A percentile compares a stretch with the other conserved stretches of the same genome.
phyloP scores from a whole-genome alignment of 2,329 filamentous ascomycete species.

The Neofusicoccum kwambonambiense region DNA sequence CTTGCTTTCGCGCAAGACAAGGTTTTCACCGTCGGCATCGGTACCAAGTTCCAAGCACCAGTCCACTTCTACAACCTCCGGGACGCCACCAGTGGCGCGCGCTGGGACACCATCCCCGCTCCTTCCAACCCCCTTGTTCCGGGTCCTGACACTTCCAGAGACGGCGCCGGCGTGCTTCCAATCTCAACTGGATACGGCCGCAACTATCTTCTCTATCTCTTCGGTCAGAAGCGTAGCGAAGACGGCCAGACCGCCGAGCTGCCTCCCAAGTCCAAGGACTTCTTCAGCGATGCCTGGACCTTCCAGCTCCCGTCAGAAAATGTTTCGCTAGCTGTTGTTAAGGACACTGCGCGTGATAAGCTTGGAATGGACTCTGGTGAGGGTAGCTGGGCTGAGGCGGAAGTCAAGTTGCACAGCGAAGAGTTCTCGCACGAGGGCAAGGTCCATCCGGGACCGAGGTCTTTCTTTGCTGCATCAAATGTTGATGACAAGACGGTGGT shows the following conservation, averaged over 20 bases:
- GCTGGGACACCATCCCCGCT: slow-evolving; percentile 43
- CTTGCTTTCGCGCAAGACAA: slow-evolving; percentile 37
- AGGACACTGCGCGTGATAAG: slow-evolving; percentile 42
- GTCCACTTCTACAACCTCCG: slow-evolving; percentile 24
- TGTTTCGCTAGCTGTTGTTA: slow-evolving; percentile 45
- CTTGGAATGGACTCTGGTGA: slow-evolving; percentile 42
- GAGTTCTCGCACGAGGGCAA: slow-evolving; percentile 39
- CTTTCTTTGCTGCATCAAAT: slow-evolving; percentile 42
- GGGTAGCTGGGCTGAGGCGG: slow-evolving; percentile 44
- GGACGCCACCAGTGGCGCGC: slow-evolving; percentile 23
- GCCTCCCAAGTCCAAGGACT: slow-evolving; percentile 22
- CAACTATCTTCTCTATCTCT: slow-evolving; percentile 45
- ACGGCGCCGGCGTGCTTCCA: slow-evolving; percentile 38
- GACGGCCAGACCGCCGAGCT: slow-evolving; percentile 20
- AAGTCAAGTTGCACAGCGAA: slow-evolving; percentile 37
- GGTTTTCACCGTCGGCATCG: slow-evolving; percentile 41
- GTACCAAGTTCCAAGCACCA: slow-evolving; percentile 30
- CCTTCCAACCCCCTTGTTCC: slow-evolving; percentile 44
- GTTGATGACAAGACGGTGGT: slow-evolving; percentile 38
- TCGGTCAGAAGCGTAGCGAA: slow-evolving; percentile 33
- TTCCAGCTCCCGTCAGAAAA: slow-evolving; percentile 43
- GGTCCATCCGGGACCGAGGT: slow-evolving; percentile 45
- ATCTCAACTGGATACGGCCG: slow-evolving; percentile 46
- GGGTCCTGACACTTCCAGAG: slow-evolving; percentile 40
- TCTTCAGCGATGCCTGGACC: slow-evolving; percentile 30